Conservation (phyloP, 1,284 basidiomycete species). For the Leucoagaricus sp. region DNA sequence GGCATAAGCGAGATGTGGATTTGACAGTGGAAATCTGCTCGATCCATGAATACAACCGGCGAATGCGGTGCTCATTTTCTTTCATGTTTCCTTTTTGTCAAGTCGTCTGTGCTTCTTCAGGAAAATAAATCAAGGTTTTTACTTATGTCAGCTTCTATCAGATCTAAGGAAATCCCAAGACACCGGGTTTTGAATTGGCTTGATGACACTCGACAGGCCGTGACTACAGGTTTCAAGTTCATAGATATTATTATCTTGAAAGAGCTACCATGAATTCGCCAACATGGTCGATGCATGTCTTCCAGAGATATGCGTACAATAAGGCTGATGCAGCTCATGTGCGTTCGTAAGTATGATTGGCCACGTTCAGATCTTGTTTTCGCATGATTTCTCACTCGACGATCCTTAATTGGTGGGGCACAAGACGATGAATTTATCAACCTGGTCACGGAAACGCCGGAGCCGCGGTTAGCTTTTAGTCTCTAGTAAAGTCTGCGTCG, state of each 20-base stretch:
- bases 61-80: neutral
- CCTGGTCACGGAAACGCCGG: neutral
- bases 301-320: too few species aligned
- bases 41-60: neutral
- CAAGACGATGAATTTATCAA: too few species aligned
- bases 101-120: slow-evolving; percentile 4
- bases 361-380: too few species aligned
- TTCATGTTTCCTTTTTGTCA: slow-evolving; percentile 11
- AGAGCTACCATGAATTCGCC: too few species aligned
- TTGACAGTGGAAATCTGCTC: neutral
- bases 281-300: too few species aligned
- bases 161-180: neutral
- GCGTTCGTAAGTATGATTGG: too few species aligned
- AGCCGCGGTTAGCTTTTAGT: neutral
- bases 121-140: neutral
- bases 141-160: slow-evolving; percentile 8
- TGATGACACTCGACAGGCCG: neutral
- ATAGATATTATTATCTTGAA: too few species aligned
- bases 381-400: too few species aligned
- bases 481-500: neutral
- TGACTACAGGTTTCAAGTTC: slow-evolving; percentile 3
- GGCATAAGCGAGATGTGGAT: slow-evolving; percentile 7
- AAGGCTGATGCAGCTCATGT: too few species aligned
- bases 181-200: slow-evolving; percentile 3
- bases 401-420: too few species aligned